Conservation (phyloP, 352 stramenopile genomes). For the Globisporangium barbulae region DNA sequence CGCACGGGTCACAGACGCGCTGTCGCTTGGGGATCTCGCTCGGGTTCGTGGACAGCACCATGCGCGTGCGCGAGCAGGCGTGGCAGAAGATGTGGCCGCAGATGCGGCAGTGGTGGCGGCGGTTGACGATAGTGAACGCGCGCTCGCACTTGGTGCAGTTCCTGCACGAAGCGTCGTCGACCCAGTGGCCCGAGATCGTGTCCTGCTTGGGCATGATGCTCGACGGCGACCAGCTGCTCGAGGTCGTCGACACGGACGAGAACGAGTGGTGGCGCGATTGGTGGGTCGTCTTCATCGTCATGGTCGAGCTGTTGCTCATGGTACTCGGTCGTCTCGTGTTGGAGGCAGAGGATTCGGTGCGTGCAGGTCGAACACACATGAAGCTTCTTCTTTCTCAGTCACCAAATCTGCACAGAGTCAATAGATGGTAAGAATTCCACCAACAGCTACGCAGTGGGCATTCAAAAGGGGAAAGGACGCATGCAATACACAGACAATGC, state of each 20-base stretch:
- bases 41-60: constrained; percentile 69
- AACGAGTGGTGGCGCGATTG: constrained; percentile 37
- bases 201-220: constrained; percentile 37
- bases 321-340: constrained; percentile 5
- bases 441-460: not conserved
- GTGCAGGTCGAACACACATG: constrained; percentile 48
- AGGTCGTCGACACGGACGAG: constrained; percentile 67
- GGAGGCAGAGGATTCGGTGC: not conserved
- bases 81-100: constrained; percentile 84
- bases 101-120: constrained; percentile 79
- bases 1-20: constrained; percentile 72
- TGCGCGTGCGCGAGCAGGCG: constrained; percentile 72
- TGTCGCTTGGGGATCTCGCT: constrained; percentile 65
- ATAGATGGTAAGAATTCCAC: not conserved
- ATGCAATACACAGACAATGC: not conserved
- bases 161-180: constrained; percentile 48
- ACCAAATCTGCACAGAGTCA: not conserved
- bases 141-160: constrained; percentile 69
- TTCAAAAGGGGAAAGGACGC: not conserved
- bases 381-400: not conserved
- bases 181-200: constrained; percentile 68
- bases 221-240: constrained; percentile 62
- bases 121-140: constrained; percentile 69
- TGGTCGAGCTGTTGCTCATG: constrained; percentile 4
- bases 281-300: constrained; percentile 7